Evolutionary conservation across 2,329 filamentous ascomycete genomes (phyloP), one percentile per base, ranked within the genome.

Genomic region (Macroventuria anomochaeta): DNA sequence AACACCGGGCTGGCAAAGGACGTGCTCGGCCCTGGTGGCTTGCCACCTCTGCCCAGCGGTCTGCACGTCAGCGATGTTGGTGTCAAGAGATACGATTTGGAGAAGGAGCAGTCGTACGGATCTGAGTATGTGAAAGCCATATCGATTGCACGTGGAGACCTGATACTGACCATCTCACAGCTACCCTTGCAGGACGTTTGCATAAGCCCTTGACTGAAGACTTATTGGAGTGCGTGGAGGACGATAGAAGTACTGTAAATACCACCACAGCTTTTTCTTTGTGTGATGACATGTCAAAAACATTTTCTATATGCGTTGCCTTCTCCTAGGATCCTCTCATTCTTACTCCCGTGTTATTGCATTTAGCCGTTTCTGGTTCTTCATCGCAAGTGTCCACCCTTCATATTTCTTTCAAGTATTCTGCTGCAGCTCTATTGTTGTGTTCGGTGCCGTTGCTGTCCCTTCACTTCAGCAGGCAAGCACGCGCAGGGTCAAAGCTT

Each of bases 1-100:
- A 83, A 86, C 64, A 81, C 77, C 63, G 77, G 73, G 32, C 77
- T 80, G 34, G 77, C 74, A 31, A 77, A 81, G 65, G 79, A 80
- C 61, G 85, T 93, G 51, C 75, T 97, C 59, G 87, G 90, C 44
- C 82, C 88, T 37, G 82, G 88, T 67, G 93, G 93, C 1, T 76
- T 99, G 76, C 95, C 95, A 52, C 95, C 95, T n/a, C 78, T 89
- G 69, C 95, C 93, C 13, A 87, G 86, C 68, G 88, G 90, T n/a
- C 77, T 87, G 75, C 85, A 76, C 62, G 54, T 80, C 63, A 52
- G 48, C 53, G 81, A 82, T 36, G 73, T 80, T 57, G 85, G 85
- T 79, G 81, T 86, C 70, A 85, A 88, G 71, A 86, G 92, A 75
- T 85, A 88, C 76, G 86, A 96, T 68, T 70, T 90, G 67, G 77